Evolutionary conservation across 345 rosid genomes (phyloP), one percentile per base, ranked within the genome.

Genomic region (Eucalyptus sp.): DNA sequence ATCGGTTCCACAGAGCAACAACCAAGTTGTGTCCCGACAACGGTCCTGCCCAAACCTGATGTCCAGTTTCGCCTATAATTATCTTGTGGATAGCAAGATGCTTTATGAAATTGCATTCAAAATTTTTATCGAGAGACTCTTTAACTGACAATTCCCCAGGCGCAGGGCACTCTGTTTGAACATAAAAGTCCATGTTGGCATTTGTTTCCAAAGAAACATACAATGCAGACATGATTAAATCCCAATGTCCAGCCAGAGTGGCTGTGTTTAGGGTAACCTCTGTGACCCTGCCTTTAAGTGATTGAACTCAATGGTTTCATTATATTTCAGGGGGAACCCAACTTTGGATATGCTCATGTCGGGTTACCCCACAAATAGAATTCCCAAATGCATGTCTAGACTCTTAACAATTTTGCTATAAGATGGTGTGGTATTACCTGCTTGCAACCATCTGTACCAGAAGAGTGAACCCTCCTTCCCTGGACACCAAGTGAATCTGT

Each of bases 401-500:
- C 27, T 9, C 37, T 62, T 18, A 60, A 81, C 51, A 71, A 87
- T 50, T 62, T 52, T 81, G 68, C 88, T 86, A 41, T 86, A 50
- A 80, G 66, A 71, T 88, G 86, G 48, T 76, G 48, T 3, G 56
- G 68, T 13, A 88, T 54, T 86, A 97, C 98, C 99, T 96, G 96
- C 89, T 84, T 94, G 93, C 99, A 98, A 81, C 90, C 93, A 88
- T 91, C 93, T 71, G 87, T 89, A 84, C 99, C 99, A 12, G 92
- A 71, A 80, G 90, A 90, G 88, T 92, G 86, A 79, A 97, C 95
- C 92, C 93, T 97, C 91, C 99, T 96, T 91, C 99, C 99, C 91
- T 98, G 99, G 90, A 98, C 96, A 46, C 99, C 99, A n/a, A 98
- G 97, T n/a, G 96, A 92, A 88, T 98, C 99, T 98, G 96, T 89